Conservation (phyloP, 768 basidiomycete species). For the Pisolithus sp. region DNA sequence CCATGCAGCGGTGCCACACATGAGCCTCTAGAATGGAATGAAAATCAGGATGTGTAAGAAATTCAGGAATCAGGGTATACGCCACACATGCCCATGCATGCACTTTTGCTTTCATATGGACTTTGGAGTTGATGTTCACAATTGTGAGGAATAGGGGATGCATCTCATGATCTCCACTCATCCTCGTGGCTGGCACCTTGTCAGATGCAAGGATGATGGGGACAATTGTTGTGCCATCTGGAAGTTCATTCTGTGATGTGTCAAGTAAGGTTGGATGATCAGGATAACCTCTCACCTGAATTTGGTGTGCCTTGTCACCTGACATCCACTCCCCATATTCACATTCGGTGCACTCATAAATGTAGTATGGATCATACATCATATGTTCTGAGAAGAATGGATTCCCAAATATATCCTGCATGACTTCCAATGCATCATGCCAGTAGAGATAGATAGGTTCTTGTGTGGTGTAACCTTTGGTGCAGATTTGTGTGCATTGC, state of each 20-base stretch:
- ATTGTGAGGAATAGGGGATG: slow-evolving; percentile 7
- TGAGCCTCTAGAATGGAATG: neutral
- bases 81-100: slow-evolving; percentile 2
- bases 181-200: slow-evolving; percentile 9
- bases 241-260: neutral
- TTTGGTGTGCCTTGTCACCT: neutral
- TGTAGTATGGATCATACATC: neutral
- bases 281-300: neutral
- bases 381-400: neutral
- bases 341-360: neutral
- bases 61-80: neutral
- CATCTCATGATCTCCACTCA: slow-evolving; percentile 2
- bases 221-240: slow-evolving; percentile 9
- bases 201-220: slow-evolving; percentile 13
- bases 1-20: neutral
- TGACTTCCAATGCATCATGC: neutral
- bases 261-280: neutral
- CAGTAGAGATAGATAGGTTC: neutral
- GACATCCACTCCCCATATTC: slow-evolving; percentile 2
- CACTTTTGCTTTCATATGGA: neutral
- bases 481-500: neutral
- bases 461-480: neutral
- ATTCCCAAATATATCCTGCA: neutral
- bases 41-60: neutral
- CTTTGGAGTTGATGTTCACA: slow-evolving; percentile 5